phyloP scores from a whole-genome alignment of 148 eudicot species.

The Rhododendron ferrugineum region DNA sequence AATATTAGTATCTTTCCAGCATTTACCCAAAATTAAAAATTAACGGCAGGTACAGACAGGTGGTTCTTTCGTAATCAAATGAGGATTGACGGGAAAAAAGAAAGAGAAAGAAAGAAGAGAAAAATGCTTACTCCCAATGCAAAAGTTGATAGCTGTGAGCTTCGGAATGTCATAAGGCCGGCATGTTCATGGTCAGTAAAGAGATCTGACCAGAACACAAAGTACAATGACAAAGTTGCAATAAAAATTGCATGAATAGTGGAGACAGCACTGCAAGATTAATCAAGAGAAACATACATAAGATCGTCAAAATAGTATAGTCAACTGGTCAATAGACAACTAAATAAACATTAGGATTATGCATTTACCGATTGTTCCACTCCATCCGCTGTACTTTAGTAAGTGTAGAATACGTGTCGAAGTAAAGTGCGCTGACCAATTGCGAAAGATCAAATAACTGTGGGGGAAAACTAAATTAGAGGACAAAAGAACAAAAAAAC shows the following conservation, averaged over 20 bases:
- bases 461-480: slow-evolving; percentile 3
- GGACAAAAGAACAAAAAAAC: neutral
- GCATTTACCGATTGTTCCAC: slow-evolving; percentile 85
- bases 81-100: neutral
- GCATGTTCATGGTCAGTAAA: slow-evolving; percentile 52
- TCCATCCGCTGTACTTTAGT: slow-evolving; percentile 74
- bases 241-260: slow-evolving; percentile 91
- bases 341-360: neutral
- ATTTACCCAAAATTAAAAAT: neutral
- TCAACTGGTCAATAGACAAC: neutral
- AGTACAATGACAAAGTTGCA: slow-evolving; percentile 73
- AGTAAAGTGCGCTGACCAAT: slow-evolving; percentile 64
- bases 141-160: slow-evolving; percentile 78
- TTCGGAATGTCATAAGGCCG: slow-evolving; percentile 58
- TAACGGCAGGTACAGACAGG: neutral
- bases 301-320: neutral
- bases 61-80: neutral
- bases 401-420: slow-evolving; percentile 63
- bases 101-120: neutral
- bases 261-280: slow-evolving; percentile 67
- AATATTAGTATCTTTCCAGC: neutral
- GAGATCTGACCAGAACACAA: slow-evolving; percentile 93
- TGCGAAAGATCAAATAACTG: slow-evolving; percentile 81
- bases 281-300: slow-evolving; percentile 1
- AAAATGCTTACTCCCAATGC: slow-evolving; percentile 69